Evolutionary conservation across 2,329 filamentous ascomycete genomes (phyloP).

Genomic region (Fulvia fulva): DNA sequence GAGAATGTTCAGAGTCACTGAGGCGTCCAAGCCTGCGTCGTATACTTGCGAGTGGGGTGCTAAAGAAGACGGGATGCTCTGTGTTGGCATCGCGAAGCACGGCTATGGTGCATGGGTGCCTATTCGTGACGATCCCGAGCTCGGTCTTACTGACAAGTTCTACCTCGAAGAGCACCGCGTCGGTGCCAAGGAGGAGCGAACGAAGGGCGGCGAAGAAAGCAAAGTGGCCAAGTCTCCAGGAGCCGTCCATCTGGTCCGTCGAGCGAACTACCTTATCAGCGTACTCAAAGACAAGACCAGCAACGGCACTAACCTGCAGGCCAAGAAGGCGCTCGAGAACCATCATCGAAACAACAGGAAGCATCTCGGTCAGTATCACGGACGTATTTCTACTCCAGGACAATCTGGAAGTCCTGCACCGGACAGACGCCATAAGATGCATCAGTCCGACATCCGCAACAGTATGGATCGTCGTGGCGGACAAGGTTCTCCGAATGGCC

Average conservation of each 20-base stretch:
- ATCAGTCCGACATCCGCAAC: constrained; percentile 30
- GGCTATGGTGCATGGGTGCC: constrained; percentile 94
- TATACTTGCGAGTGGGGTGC: constrained; percentile 92
- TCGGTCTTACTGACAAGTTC: constrained; percentile 84
- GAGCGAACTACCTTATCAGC: constrained; percentile 92
- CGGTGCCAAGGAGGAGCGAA: constrained; percentile 91
- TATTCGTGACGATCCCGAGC: constrained; percentile 85
- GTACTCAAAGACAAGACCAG: constrained; percentile 80
- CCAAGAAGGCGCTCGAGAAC: constrained; percentile 79
- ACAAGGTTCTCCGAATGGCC: constrained; percentile 43
- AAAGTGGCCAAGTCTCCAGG: constrained; percentile 82
- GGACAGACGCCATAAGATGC: constrained; percentile 33
- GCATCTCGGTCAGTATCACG: constrained; percentile 51
- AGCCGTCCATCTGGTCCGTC: constrained; percentile 92
- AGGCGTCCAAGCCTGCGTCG: constrained; percentile 86
- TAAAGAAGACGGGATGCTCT: constrained; percentile 93
- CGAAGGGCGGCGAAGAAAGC: constrained; percentile 64
- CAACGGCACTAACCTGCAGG: constrained; percentile 61
- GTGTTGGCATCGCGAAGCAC: constrained; percentile 86
- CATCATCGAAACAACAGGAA: constrained; percentile 96
- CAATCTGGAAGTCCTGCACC: constrained; percentile 72
- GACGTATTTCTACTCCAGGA: constrained; percentile 53
- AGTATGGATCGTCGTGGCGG: constrained; percentile 38
- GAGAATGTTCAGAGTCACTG: constrained; percentile 77
- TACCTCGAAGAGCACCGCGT: constrained; percentile 98